A percentile compares a stretch with the other conserved stretches of the same genome.
These are phyloP conservation scores for Podaxis sp. DNA, from an alignment of 768 basidiomycete genomes.

Conservation along the genomic window DNA sequence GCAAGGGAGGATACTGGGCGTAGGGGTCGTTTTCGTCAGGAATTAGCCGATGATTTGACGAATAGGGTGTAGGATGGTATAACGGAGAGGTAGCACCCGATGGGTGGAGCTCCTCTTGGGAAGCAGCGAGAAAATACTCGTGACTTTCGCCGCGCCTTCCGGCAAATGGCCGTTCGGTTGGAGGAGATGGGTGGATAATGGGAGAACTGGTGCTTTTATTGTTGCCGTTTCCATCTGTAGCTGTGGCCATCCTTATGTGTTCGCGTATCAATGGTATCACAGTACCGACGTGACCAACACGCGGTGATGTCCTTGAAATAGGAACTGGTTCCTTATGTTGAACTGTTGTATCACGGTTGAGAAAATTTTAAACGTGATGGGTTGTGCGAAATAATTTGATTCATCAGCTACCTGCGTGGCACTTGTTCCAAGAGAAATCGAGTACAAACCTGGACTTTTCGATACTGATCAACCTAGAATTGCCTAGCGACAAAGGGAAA, in stretches of 20 bases:
- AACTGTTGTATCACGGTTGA: not conserved
- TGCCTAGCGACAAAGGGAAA: not conserved
- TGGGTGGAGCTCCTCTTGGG: constrained; percentile 8
- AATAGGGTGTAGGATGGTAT: constrained; percentile 32
- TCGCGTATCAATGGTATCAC: not conserved
- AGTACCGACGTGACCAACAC: not conserved
- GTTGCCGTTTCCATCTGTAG: not conserved
- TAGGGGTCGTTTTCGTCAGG: constrained; percentile 17
- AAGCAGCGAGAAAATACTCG: constrained; percentile 12
- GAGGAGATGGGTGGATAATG: not conserved
- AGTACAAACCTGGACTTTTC: not conserved
- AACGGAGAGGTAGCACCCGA: constrained; percentile 31
- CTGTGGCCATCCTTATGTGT: not conserved
- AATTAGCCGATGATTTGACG: constrained; percentile 24
- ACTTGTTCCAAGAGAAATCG: not conserved
- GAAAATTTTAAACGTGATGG: not conserved
- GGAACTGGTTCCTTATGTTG: not conserved
- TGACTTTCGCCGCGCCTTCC: not conserved
- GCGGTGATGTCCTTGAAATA: not conserved
- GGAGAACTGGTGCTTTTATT: not conserved
- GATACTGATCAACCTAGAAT: not conserved
- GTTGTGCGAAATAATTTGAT: not conserved
- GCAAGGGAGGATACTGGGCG: constrained; percentile 23
- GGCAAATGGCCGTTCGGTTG: not conserved
- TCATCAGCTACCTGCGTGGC: not conserved